Base-by-base conservation (phyloP, 768 basidiomycete species). In the Pleurotus tuoliensis region DNA sequence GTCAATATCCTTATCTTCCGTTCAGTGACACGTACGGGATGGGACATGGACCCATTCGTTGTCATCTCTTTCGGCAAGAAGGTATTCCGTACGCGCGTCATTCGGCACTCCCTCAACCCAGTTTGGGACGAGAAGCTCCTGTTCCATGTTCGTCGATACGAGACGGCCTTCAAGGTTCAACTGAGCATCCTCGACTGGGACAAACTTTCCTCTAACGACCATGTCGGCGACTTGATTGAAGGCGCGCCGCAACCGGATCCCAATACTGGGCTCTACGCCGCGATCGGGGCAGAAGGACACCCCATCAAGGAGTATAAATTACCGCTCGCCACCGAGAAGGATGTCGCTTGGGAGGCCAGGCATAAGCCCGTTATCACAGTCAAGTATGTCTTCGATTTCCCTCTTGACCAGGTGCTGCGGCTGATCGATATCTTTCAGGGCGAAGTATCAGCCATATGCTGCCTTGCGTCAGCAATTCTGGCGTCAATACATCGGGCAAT, bases 41-140 rank as follows among this genome's bases (percentile, higher is more conserved):
- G 87, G 82, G 95, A 98, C 67, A 97, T 98, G 94, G 94, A 98
- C 64, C 94, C n/a, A n/a, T n/a, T n/a, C n/a, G n/a, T n/a, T n/a
- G n/a, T n/a, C n/a, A n/a, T n/a, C n/a, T n/a, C n/a, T n/a, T n/a
- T n/a, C 60, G 92, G 95, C 27, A 95, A 94, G 75, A 98, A 97
- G 69, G 92, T 98, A 4, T 98, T 98, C 74, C 81, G 95, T 2
- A 98, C 95, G 0, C 86, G 90, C 30, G 85, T 94, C 24, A 86
- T 94, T 55, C 82, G 94, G 3, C 92, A 94, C 69, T 86, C 83
- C 0, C 74, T 73, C 57, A 93, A 91, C 67, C 96, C 97, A 0
- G 79, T 80, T 1, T 98, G 94, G 92, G 91, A 98, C 59, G 94
- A 98, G 73, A 95, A 96, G 69, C 75, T 98, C 3, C 80, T 97